These are phyloP conservation scores for Rhododendron henanense DNA, from an alignment of 148 eudicot genomes.

Conservation along the genomic window DNA sequence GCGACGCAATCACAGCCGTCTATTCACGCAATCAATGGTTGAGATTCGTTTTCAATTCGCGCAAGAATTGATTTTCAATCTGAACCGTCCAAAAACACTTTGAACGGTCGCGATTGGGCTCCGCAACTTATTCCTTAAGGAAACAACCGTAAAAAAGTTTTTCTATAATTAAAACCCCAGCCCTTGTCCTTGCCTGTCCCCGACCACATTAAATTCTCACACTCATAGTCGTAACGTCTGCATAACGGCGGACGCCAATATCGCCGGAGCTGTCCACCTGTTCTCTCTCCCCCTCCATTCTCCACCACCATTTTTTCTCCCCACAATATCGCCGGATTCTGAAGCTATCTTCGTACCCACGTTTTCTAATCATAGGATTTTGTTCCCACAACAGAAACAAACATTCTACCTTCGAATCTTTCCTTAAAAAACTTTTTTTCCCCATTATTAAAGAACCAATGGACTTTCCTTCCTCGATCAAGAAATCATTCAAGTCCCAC, in stretches of 20 bases:
- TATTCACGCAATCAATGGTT: no score
- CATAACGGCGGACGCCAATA: neutral
- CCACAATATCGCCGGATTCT: neutral
- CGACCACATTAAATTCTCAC: neutral
- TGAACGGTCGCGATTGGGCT: no score
- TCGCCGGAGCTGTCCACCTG: neutral
- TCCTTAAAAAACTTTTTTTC: neutral
- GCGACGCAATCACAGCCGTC: rapidly evolving
- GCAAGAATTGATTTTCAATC: no score
- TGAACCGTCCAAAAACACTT: no score
- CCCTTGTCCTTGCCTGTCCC: neutral
- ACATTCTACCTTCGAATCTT: neutral
- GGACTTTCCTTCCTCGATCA: constrained; percentile 16
- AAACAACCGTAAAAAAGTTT: no score
- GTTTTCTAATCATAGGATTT: neutral
- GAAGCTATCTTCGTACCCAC: neutral
- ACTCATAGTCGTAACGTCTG: neutral
- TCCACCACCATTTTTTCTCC: neutral
- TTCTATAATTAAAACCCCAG: neutral
- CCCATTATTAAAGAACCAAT: neutral
- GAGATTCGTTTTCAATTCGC: no score
- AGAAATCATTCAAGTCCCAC: constrained; percentile 11
- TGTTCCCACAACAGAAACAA: neutral
- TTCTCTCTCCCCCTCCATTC: neutral
- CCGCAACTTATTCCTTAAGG: no score